Evolutionary conservation across 2,329 filamentous ascomycete species (phyloP).

Genomic region (Microthyrium microscopicum): DNA sequence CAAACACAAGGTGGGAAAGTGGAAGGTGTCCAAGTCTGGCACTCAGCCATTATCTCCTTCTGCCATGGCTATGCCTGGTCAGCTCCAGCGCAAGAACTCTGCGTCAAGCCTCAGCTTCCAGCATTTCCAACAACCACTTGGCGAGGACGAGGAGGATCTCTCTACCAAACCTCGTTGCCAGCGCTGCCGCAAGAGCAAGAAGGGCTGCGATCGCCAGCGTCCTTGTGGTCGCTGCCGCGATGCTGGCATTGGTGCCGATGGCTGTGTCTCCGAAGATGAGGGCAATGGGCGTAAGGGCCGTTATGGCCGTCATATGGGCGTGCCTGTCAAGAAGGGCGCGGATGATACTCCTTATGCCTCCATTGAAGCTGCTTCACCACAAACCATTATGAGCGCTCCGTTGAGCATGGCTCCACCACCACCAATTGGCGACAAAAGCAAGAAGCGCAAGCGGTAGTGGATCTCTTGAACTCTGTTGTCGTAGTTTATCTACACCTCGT

Average conservation of each 20-base stretch:
- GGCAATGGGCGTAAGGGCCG: constrained; percentile 92
- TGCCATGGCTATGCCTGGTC: constrained; percentile 53
- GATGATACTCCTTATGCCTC: constrained; percentile 15
- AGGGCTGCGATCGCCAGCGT: constrained; percentile 91
- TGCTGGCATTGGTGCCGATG: constrained; percentile 80
- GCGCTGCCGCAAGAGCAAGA: constrained; percentile 97
- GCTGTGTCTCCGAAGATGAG: constrained; percentile 94
- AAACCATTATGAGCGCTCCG: not conserved
- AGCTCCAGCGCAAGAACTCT: constrained; percentile 60
- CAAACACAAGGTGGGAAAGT: constrained; percentile 10
- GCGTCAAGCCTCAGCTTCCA: constrained; percentile 51
- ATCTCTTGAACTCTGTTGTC: too few species aligned
- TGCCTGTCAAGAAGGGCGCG: constrained; percentile 42
- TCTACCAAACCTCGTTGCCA: constrained; percentile 95
- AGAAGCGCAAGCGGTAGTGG: constrained; percentile 49
- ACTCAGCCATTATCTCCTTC: constrained; percentile 35
- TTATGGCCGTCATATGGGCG: constrained; percentile 58
- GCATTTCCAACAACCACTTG: constrained; percentile 40
- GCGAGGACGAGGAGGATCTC: constrained; percentile 68
- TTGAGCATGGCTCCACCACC: constrained; percentile 6
- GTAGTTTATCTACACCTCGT: too few species aligned
- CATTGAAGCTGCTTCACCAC: not conserved
- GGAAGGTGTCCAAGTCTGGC: constrained; percentile 28
- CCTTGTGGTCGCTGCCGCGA: constrained; percentile 93
- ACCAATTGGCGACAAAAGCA: constrained; percentile 15